These are phyloP conservation scores for Aspergillus haitiensis DNA, from an alignment of 495 filamentous ascomycete genomes.

Conservation along the genomic window DNA sequence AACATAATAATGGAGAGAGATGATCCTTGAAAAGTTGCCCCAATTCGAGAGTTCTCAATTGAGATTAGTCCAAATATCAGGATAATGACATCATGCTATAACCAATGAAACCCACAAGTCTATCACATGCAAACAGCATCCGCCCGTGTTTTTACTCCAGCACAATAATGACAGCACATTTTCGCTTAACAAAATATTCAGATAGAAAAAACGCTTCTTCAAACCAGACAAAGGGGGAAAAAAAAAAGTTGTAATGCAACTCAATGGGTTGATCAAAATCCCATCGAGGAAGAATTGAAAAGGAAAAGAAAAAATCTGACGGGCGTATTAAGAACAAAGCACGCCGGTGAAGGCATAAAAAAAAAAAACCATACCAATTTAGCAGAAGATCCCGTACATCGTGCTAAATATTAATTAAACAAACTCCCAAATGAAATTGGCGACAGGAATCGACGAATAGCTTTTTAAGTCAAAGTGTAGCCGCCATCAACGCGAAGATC, in stretches of 20 bases:
- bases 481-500: constrained; percentile 90
- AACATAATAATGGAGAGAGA: too few relatives aligned
- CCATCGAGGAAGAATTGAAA: constrained; percentile 7
- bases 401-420: constrained; percentile 5
- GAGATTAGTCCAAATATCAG: too few relatives aligned
- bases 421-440: neutral
- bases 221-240: neutral
- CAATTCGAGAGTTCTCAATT: too few relatives aligned
- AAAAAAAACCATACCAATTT: constrained; percentile 8
- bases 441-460: neutral
- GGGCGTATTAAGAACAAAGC: constrained; percentile 2
- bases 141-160: constrained; percentile 15
- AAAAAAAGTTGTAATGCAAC: constrained; percentile 19
- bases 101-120: constrained; percentile 17
- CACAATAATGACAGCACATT: constrained; percentile 8
- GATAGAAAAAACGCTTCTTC: neutral
- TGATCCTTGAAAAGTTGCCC: too few relatives aligned
- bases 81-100: constrained; percentile 22
- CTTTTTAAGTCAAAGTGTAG: constrained; percentile 74
- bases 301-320: neutral
- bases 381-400: constrained; percentile 8
- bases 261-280: constrained; percentile 8
- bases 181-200: constrained; percentile 16
- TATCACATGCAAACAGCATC: constrained; percentile 16
- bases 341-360: neutral